phyloP scores from a whole-genome alignment of 352 stramenopile genomes.

The Pythium rishiriense region DNA sequence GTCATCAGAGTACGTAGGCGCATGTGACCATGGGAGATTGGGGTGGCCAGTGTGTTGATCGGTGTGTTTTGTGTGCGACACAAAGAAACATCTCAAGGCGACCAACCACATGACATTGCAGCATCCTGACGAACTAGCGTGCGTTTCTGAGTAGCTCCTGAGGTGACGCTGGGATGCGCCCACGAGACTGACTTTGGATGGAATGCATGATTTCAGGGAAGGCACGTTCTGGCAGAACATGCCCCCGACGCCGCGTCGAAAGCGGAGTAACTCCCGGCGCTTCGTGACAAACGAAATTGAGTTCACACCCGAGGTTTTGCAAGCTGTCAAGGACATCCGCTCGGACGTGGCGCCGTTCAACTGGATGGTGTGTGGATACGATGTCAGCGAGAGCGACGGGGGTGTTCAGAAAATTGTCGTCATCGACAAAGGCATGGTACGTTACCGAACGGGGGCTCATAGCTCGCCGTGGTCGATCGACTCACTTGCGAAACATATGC shows the following conservation, averaged over 20 bases:
- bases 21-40: not conserved
- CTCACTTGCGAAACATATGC: not conserved
- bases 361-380: conserved; percentile 84
- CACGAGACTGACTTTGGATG: not conserved
- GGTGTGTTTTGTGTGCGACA: not conserved
- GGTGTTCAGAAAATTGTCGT: conserved; percentile 71
- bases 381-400: conserved; percentile 58
- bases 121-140: conserved; percentile 78
- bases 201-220: conserved; percentile 37
- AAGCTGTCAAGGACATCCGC: conserved; percentile 79
- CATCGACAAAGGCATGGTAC: conserved; percentile 84
- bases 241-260: conserved; percentile 57
- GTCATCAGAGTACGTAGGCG: conserved; percentile 45
- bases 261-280: conserved; percentile 64
- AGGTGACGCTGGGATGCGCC: no score
- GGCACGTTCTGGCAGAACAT: conserved; percentile 52
- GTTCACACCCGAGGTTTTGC: conserved; percentile 66
- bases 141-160: conserved; percentile 20
- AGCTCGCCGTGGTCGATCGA: no score
- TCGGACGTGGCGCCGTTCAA: conserved; percentile 81
- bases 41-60: not conserved
- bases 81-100: conserved; percentile 79
- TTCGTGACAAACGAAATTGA: conserved; percentile 85
- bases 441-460: not conserved
- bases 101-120: conserved; percentile 76